A percentile compares a stretch with the other conserved stretches of the same genome.
Conservation (phyloP, 257 asterid genomes). For the Leonotis leonurus region DNA sequence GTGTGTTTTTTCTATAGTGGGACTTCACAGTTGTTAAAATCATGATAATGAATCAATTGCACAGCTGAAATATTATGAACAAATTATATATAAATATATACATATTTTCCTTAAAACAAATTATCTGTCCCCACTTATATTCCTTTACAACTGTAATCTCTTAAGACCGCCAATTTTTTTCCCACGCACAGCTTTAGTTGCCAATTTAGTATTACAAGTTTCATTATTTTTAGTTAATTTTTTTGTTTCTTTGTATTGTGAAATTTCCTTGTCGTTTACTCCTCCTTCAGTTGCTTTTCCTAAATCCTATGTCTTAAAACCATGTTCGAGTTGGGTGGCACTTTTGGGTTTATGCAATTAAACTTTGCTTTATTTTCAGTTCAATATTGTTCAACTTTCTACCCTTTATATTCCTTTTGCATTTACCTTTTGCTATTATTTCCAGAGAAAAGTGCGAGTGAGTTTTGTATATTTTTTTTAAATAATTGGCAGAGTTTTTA, state of each 20-base stretch:
- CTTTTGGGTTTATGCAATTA: slow-evolving; percentile 20
- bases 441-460: background rate
- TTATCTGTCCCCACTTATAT: slow-evolving; percentile 20
- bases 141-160: slow-evolving; percentile 38
- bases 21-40: slow-evolving; percentile 24
- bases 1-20: slow-evolving; percentile 1
- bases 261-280: slow-evolving; percentile 19
- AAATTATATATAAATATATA: background rate
- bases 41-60: slow-evolving; percentile 17
- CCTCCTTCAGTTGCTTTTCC: slow-evolving; percentile 7
- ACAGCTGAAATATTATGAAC: background rate
- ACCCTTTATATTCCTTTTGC: background rate
- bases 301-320: too few species aligned
- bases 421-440: background rate
- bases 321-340: slow-evolving; percentile 21
- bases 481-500: too few species aligned
- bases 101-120: background rate
- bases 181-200: slow-evolving; percentile 27
- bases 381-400: slow-evolving; percentile 1
- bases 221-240: background rate
- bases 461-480: too few species aligned
- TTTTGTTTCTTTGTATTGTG: background rate
- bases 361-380: slow-evolving; percentile 22
- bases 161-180: slow-evolving; percentile 24
- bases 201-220: background rate